Base-by-base conservation (phyloP, 768 basidiomycete genomes). In the Ramaria sp. region DNA sequence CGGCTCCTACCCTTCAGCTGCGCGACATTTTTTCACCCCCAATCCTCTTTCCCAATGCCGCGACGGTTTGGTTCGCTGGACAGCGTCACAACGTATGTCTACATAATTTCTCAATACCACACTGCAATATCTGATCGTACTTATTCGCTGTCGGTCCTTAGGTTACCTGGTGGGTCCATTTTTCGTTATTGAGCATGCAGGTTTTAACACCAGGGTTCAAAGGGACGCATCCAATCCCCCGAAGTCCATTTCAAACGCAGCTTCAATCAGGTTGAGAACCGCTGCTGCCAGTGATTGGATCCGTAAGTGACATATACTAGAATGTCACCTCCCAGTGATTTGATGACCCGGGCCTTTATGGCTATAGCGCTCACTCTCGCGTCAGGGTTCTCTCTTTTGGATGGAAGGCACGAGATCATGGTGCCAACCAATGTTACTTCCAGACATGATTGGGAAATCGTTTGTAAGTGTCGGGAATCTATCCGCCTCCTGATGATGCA, bases 11-110 rank as follows among this genome's bases (percentile, higher is more conserved):
- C 5, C 31, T 56, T 22, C 15, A 33, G 24, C 13, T 20, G 45
- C 53, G 54, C 20, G 54, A 56, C 33, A 24, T 56, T 22, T 56
- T 48, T 31, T 17, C 17, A 10, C 54, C 54, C 4, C 54, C 54
- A 12, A 48, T 56, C 15, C n/a, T n/a, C n/a, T n/a, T n/a, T n/a
- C n/a, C n/a, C n/a, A n/a, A n/a, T n/a, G n/a, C n/a, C n/a, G n/a
- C n/a, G n/a, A n/a, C n/a, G n/a, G n/a, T n/a, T n/a, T n/a, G n/a
- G n/a, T n/a, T n/a, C n/a, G n/a, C n/a, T n/a, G n/a, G n/a, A n/a
- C n/a, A n/a, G n/a, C n/a, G n/a, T n/a, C n/a, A n/a, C n/a, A n/a
- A n/a, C n/a, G 45, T 56, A 22, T 17, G 54, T n/a, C 31, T 30
- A 24, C 6, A 24, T 48, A 19, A 19, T 42, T 41, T 17, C 51